A percentile compares a stretch with the other conserved stretches of the same genome.
Conservation (phyloP, 192 early-diverging fungal genomes). For the Coemansia sp. region DNA sequence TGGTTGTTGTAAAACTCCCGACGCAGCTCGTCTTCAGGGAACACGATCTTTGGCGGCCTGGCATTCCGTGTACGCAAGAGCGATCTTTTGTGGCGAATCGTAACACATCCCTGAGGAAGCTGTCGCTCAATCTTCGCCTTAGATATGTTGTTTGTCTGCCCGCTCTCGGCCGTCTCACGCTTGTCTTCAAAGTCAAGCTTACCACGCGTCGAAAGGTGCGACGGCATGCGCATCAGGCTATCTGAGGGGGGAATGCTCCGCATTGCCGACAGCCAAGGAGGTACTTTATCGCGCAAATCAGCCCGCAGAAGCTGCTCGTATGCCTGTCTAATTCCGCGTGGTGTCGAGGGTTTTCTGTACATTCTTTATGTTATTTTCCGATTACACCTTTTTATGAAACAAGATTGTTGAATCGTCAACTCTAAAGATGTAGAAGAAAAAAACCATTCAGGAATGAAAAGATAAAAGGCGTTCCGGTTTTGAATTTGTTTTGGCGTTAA, state of each 20-base stretch:
- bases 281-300: constrained; percentile 39
- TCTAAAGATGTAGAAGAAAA: neutral
- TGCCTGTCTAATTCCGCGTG: constrained; percentile 29
- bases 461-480: no score
- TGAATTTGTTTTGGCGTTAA: no score
- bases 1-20: constrained; percentile 87
- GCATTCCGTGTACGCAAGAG: constrained; percentile 62
- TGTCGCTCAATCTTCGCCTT: constrained; percentile 19
- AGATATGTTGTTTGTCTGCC: neutral
- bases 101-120: constrained; percentile 41
- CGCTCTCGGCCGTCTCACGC: neutral
- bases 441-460: neutral
- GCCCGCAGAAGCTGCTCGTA: constrained; percentile 43
- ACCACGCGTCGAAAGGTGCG: constrained; percentile 41
- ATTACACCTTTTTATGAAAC: neutral
- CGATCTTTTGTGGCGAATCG: constrained; percentile 52
- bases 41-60: constrained; percentile 72
- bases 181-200: constrained; percentile 40
- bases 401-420: neutral
- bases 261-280: constrained; percentile 54
- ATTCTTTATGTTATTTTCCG: constrained; percentile 12
- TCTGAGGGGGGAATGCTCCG: constrained; percentile 40
- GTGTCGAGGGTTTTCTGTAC: constrained; percentile 41
- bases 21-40: constrained; percentile 87
- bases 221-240: constrained; percentile 51